These are phyloP conservation scores for Echinosophora koreensis DNA, from an alignment of 306 rosid species.

Conservation along the genomic window DNA sequence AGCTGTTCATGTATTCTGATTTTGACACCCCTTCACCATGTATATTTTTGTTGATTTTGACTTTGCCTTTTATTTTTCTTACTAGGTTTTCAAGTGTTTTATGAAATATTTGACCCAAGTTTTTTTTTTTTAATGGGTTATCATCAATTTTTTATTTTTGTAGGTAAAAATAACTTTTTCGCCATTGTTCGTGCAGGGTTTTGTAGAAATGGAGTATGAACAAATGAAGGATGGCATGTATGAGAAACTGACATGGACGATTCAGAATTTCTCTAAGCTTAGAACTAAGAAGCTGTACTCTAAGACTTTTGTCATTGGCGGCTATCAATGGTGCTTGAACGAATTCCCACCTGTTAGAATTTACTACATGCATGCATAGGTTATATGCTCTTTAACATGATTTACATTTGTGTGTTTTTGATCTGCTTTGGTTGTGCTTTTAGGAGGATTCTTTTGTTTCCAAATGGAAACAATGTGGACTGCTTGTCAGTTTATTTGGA, in stretches of 20 bases:
- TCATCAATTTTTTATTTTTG: neutral
- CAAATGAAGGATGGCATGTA: neutral
- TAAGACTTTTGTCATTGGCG: neutral
- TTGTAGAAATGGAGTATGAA: constrained; percentile 3
- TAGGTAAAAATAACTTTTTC: neutral
- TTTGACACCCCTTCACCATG: neutral
- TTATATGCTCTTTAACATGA: neutral
- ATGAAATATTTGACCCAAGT: neutral
- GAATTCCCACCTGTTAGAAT: neutral
- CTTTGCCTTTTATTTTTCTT: neutral
- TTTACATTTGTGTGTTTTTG: constrained; percentile 13
- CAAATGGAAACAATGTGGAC: constrained; percentile 72
- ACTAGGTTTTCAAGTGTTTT: neutral
- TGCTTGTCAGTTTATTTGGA: constrained; percentile 75
- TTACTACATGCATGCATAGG: neutral
- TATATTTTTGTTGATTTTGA: neutral
- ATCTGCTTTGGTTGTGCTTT: constrained; percentile 31
- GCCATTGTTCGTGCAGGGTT: neutral
- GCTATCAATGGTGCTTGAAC: constrained; percentile 35
- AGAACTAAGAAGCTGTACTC: constrained; percentile 1
- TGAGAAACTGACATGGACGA: constrained; percentile 34
- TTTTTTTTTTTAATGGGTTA: neutral
- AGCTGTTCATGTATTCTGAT: constrained; percentile 1
- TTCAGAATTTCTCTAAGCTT: constrained; percentile 35
- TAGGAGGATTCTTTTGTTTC: constrained; percentile 71